These are phyloP conservation scores for Grosmannia huntii DNA, from an alignment of 2,329 filamentous ascomycete species.

Conservation along the genomic window DNA sequence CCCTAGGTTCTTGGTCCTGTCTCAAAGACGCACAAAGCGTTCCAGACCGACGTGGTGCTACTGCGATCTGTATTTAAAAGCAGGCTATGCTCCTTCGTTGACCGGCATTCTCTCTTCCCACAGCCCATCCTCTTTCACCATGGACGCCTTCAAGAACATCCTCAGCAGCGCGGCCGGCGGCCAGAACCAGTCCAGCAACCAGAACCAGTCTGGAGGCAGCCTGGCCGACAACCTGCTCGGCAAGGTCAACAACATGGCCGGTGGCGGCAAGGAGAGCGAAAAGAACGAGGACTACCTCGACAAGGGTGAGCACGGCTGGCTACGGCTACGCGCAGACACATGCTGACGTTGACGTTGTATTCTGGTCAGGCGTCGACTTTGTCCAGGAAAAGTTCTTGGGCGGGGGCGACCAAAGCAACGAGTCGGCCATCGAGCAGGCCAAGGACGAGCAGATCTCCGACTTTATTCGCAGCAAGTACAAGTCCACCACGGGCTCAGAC, in stretches of 20 bases:
- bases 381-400: conserved; percentile 66
- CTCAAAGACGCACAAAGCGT: background rate
- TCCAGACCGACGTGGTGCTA: background rate
- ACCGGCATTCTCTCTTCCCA: no score
- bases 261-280: conserved; percentile 62
- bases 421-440: conserved; percentile 62
- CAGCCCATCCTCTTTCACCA: conserved; percentile 16
- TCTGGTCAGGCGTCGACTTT: conserved; percentile 52
- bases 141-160: conserved; percentile 45
- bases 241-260: conserved; percentile 59
- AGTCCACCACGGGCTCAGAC: conserved; percentile 53
- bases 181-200: conserved; percentile 14
- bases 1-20: background rate
- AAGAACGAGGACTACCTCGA: conserved; percentile 75
- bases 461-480: conserved; percentile 59
- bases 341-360: background rate
- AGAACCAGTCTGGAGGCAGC: conserved; percentile 16
- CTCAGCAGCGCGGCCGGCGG: conserved; percentile 20
- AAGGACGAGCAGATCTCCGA: conserved; percentile 72
- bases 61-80: background rate
- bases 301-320: conserved; percentile 47
- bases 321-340: background rate
- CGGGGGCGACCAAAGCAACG: conserved; percentile 58
- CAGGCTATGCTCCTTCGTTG: background rate
- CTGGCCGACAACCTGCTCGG: conserved; percentile 45